Base-by-base conservation (phyloP, 179 eudicot genomes). In the Silene coronaria region DNA sequence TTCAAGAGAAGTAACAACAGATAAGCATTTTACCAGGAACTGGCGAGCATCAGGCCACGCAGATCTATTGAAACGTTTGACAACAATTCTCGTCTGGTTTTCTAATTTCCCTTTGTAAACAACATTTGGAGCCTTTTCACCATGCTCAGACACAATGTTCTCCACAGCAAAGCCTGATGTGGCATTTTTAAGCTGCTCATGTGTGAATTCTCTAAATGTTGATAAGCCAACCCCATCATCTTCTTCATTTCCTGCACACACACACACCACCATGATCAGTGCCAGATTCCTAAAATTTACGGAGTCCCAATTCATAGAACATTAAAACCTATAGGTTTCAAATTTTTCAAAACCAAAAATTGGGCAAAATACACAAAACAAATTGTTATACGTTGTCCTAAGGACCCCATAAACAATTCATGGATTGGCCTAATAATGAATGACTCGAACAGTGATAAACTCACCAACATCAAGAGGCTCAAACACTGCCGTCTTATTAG, bases 101-200 rank as follows among this genome's bases (percentile, higher is more conserved):
- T 85, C 90, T 61, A 87, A 77, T 57, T 87, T 87, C 77, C 90
- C 90, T 75, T 85, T 83, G 72, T 85, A 87, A 23, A 88, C 89
- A 81, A 88, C 85, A 81, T 88, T 88, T 53, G 91, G 89, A 65
- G 91, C 89, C 76, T 84, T 88, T 64, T 88, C 91, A 73, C 88
- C 89, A 66, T 88, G 87, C 81, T 88, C 89, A 8, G 89, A 86
- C 80, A 87, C 86, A 75, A 87, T 85, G 68, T 87, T 85, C 82
- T 87, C 88, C 23, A 75, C 83, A 23, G 90, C 86, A 80, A 87
- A 87, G 12, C 87, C 86, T 72, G 83, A 85, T 55, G 90, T 87
- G 36, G 88, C 90, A 76, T 83, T 88, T 71, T 84, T 88, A 64
- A 88, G 88, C 62, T 88, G 89, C 76, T 88, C 89, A 42, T 79